Evolutionary conservation across 2,329 filamentous ascomycete species (phyloP).

Genomic region (Monosporascus sp.): DNA sequence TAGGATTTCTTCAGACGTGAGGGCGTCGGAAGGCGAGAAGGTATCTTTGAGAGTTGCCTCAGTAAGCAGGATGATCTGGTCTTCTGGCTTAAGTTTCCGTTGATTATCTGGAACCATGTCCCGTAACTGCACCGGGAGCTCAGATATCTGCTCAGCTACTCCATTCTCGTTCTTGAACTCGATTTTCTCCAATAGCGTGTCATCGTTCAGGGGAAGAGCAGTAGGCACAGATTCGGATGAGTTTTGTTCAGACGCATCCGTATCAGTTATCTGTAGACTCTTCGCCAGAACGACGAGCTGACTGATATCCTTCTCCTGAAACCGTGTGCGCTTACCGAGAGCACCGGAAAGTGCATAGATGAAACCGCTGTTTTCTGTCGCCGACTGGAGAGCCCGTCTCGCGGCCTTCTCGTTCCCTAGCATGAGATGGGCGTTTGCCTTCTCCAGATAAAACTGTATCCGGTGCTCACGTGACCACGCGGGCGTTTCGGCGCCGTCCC

Average conservation of each 20-base stretch:
- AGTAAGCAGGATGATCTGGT: slow-evolving; percentile 85
- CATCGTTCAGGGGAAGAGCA: slow-evolving; percentile 78
- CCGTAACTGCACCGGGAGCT: slow-evolving; percentile 56
- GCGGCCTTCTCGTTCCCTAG: slow-evolving; percentile 78
- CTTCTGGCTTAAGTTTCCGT: slow-evolving; percentile 73
- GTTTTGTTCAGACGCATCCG: slow-evolving; percentile 5
- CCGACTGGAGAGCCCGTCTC: slow-evolving; percentile 62
- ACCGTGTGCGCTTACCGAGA: slow-evolving; percentile 78
- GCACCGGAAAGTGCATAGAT: slow-evolving; percentile 79
- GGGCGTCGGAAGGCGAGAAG: slow-evolving; percentile 71
- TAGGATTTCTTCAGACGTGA: slow-evolving; percentile 89
- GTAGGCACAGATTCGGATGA: slow-evolving; percentile 45
- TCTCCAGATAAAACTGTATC: slow-evolving; percentile 72
- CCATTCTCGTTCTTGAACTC: slow-evolving; percentile 60
- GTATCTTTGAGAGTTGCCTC: slow-evolving; percentile 87
- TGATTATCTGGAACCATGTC: slow-evolving; percentile 72
- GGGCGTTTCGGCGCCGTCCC: slow-evolving; percentile 22
- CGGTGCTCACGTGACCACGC: slow-evolving; percentile 44
- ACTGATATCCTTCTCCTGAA: slow-evolving; percentile 73
- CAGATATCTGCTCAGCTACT: slow-evolving; percentile 23
- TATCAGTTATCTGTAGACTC: slow-evolving; percentile 46
- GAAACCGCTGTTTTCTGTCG: slow-evolving; percentile 63
- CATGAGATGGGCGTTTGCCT: slow-evolving; percentile 76
- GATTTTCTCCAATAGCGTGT: slow-evolving; percentile 86
- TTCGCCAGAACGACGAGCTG: slow-evolving; percentile 88